These are phyloP conservation scores for Calamus simplicifolius DNA, from an alignment of 176 grass and related monocot genomes.

Conservation along the genomic window DNA sequence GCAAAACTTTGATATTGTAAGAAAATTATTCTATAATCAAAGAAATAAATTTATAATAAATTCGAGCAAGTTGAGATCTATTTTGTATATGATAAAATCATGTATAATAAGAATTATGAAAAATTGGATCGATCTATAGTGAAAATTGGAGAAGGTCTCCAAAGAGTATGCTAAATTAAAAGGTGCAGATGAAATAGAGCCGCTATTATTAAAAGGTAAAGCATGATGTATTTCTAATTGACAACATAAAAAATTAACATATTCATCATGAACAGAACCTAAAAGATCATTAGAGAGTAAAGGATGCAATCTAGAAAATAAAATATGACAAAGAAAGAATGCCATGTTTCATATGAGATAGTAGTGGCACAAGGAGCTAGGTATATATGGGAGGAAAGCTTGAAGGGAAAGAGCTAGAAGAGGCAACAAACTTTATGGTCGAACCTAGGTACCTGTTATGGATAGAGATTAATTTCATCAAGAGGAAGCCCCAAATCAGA, in stretches of 20 bases:
- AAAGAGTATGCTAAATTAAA: no score
- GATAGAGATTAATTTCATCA: no score
- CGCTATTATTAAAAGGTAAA: not conserved
- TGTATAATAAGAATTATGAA: no score
- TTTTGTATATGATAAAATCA: no score
- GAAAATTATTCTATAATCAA: no score
- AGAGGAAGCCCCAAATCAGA: no score
- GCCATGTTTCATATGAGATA: not conserved
- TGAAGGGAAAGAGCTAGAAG: not conserved
- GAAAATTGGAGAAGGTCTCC: no score
- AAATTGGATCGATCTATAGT: no score
- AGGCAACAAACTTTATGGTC: not conserved
- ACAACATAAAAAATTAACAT: not conserved
- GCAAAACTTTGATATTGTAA: no score
- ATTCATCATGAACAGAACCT: not conserved
- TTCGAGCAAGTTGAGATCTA: no score
- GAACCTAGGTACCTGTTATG: not conserved
- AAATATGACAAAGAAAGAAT: not conserved
- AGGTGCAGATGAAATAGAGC: no score
- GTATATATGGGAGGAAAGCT: not conserved
- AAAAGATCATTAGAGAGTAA: not conserved
- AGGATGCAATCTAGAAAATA: not conserved
- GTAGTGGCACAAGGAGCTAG: not conserved
- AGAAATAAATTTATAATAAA: no score
- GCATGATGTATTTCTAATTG: not conserved